Evolutionary conservation across 2,329 filamentous ascomycete species (phyloP).

Genomic region (Byssoonygena ceratinophila): DNA sequence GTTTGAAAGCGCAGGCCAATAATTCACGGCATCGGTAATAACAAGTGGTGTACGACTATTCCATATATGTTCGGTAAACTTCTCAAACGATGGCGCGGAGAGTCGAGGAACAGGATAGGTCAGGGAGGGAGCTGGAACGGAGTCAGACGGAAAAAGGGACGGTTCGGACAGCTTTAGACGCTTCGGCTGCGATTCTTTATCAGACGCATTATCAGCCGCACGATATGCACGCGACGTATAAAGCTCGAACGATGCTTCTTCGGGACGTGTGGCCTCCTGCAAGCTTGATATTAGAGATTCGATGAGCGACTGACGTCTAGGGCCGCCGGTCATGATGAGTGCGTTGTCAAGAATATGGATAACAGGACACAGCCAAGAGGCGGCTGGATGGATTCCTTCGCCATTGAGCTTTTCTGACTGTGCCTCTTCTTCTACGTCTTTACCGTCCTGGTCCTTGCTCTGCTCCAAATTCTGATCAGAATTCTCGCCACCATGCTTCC

Average conservation of each 20-base stretch:
- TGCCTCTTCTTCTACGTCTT: constrained; percentile 1
- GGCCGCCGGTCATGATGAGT: constrained; percentile 62
- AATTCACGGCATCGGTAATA: constrained; percentile 52
- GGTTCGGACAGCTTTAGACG: constrained; percentile 24
- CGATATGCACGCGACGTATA: constrained; percentile 4
- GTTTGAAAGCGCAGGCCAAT: constrained; percentile 67
- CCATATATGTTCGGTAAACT: constrained; percentile 53
- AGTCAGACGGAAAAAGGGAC: constrained; percentile 27
- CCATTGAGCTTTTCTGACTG: constrained; percentile 8
- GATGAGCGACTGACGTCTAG: constrained; percentile 41
- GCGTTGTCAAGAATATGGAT: constrained; percentile 63
- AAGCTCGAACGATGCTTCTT: constrained; percentile 7
- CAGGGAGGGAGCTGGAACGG: constrained; percentile 27
- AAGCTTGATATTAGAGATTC: constrained; percentile 29
- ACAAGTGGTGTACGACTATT: constrained; percentile 50
- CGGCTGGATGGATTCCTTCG: constrained; percentile 15
- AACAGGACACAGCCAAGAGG: constrained; percentile 45
- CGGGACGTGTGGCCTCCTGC: constrained; percentile 18
- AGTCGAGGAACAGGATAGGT: constrained; percentile 32
- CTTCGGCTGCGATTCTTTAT: constrained; percentile 20
- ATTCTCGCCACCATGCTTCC: constrained; percentile 9
- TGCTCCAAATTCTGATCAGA: constrained; percentile 2
- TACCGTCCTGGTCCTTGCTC: constrained; percentile 11
- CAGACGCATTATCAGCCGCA: too few species aligned
- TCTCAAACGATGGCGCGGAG: constrained; percentile 43